Conservation (phyloP, 1,139 yeast genomes). For the Sporopachydermia cereana region DNA sequence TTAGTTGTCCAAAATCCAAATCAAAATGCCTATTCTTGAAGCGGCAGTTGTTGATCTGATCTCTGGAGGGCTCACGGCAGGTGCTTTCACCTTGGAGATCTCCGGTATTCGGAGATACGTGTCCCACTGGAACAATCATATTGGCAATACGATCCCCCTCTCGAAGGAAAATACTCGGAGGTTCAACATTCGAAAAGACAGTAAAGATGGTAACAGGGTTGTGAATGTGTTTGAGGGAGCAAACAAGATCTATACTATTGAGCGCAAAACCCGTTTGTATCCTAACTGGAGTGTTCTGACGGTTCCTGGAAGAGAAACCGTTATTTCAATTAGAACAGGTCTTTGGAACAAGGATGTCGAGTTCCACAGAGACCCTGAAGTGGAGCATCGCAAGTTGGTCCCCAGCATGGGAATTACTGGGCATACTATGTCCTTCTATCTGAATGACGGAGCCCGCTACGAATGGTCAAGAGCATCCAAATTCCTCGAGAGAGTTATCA, state of each 20-base stretch:
- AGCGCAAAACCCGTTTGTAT: conserved; percentile 36
- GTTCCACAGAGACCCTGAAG: conserved; percentile 36
- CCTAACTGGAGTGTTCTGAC: conserved; percentile 42
- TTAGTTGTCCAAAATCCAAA: no score
- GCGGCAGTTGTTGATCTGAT: conserved; percentile 3
- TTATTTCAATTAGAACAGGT: conserved; percentile 43
- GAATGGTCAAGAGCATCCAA: conserved; percentile 44
- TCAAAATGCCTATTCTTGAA: conserved; percentile 11
- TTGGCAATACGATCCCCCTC: neutral
- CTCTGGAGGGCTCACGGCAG: conserved; percentile 1
- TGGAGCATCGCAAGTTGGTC: conserved; percentile 32
- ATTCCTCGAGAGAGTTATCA: conserved; percentile 38
- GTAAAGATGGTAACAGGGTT: conserved; percentile 32
- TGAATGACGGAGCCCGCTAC: conserved; percentile 41
- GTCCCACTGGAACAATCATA: conserved; percentile 2
- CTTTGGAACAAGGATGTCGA: conserved; percentile 34
- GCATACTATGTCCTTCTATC: conserved; percentile 30
- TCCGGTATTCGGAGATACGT: neutral
- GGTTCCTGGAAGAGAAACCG: conserved; percentile 34
- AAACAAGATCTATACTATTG: conserved; percentile 36
- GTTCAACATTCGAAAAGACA: conserved; percentile 37
- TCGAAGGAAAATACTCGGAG: conserved; percentile 30
- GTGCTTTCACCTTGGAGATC: conserved; percentile 5
- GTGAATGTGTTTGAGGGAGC: conserved; percentile 41
- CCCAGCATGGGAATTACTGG: conserved; percentile 21